These are phyloP conservation scores for Alliaria petiolata DNA, from an alignment of 345 rosid genomes.

Conservation along the genomic window DNA sequence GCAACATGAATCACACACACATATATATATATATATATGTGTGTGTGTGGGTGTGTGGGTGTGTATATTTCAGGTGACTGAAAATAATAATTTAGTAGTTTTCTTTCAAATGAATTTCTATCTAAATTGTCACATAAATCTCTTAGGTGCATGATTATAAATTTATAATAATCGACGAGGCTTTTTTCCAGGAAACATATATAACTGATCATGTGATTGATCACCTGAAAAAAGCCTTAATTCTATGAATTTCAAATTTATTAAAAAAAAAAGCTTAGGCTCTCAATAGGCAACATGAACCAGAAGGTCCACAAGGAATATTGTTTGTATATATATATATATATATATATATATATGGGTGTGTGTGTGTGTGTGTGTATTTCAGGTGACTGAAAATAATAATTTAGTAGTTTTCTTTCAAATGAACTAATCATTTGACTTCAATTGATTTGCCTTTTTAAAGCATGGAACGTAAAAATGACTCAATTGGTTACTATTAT, in stretches of 20 bases:
- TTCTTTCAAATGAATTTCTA: too few species aligned
- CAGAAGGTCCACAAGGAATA: too few species aligned
- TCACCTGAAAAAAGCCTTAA: background rate
- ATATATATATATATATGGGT: too few species aligned
- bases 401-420: background rate
- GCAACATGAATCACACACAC: too few species aligned
- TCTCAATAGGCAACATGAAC: background rate
- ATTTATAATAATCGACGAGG: background rate
- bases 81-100: too few species aligned
- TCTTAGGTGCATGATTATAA: background rate
- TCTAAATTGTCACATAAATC: too few species aligned
- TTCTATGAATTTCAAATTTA: background rate
- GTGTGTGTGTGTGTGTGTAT: too few species aligned
- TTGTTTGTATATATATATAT: too few species aligned
- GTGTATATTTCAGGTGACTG: too few species aligned
- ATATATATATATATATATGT: too few species aligned
- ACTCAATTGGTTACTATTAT: background rate
- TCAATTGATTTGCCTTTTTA: background rate
- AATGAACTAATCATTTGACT: background rate
- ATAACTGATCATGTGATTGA: background rate
- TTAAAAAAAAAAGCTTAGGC: background rate
- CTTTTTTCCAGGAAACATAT: background rate
- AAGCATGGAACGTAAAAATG: background rate
- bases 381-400: background rate
- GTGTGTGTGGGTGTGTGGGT: too few species aligned